Evolutionary conservation across 495 filamentous ascomycete species (phyloP), one percentile per base, ranked within the genome.

Genomic region (Aspergillus egyptiacus): DNA sequence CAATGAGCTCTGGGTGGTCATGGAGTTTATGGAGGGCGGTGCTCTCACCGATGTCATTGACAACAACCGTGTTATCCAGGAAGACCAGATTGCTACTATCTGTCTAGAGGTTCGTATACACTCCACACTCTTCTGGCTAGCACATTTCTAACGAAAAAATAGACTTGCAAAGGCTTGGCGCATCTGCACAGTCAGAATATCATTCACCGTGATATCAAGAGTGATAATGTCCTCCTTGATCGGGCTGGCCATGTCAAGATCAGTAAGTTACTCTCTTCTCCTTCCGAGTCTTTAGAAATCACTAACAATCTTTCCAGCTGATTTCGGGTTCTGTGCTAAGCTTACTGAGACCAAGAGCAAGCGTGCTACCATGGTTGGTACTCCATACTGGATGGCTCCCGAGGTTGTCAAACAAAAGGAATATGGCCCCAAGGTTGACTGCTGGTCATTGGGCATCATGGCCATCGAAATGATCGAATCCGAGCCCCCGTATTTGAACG

Each of bases 391-490:
- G 93, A 98, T 98, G 93, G 93, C 93, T 2, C 93, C 93, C 25
- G 93, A 98, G 65, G 93, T 98, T 13, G 93, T 98, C 61, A 97
- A 96, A 73, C 93, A 96, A 66, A 96, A 96, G 74, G 91, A 96
- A 64, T 98, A 98, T 61, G 93, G 89, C 30, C 84, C 86, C 55
- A 98, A 98, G 77, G 93, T 97, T 47, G 93, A 98, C 61, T 96
- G 96, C 57, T 97, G 93, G 93, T 96, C 91, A 10, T 76, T 98
- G 40, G 93, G 93, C 58, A 98, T 98, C 71, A 98, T 97, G 93
- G 91, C 93, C 32, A 98, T 98, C 56, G 93, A 98, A 73, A 96
- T 98, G 94, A 98, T 98, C 61, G 94, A 98, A 68, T 91, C 87
- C 9, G 93, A 98, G 62, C 93, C 93, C 6, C 93, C 93, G 0